Evolutionary conservation across 768 basidiomycete genomes (phyloP), one percentile per base, ranked within the genome.

Genomic region (Mycena galopus): DNA sequence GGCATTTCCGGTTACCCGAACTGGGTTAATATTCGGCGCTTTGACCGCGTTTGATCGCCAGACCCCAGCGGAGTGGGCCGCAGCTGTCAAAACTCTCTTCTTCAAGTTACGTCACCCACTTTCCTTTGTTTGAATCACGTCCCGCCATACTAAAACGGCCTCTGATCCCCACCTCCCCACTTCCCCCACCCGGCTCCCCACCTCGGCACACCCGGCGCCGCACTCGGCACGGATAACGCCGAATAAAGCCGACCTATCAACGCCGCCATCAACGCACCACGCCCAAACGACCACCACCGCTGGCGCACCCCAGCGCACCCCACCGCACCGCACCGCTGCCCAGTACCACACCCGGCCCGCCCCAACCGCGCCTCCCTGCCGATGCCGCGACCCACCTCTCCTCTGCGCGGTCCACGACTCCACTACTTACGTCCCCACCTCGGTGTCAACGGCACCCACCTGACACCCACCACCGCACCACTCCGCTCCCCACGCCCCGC

Each of bases 11-110:
- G 32, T 33, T 30, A 56, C 55, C 55, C 29, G 32, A 33, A 56
- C 29, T 56, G 55, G 55, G 55, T 56, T 32, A 33, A 56, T 56
- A 56, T 56, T 32, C 32, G 29, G 55, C 29, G 55, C 55, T 56
- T 56, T 32, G 55, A 56, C 55, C 55, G 55, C 29, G 29, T 56
- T 56, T 56, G 30, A 56, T 56, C 55, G 51, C 51, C 51, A 53
- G 51, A 53, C 51, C 51, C 51, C 51, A 53, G 51, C 51, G 25
- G 25, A 53, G 51, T 53, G 51, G 51, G 51, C 51, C 51, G 51
- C 51, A 53, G 51, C 51, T 53, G 23, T 53, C 51, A 42, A 53
- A 53, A 53, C 51, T 53, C 51, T 53, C 29, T 53, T 42, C 42
- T 42, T 42, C 4, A 42, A 42, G 42, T 42, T 42, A 42, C 42